phyloP scores from a whole-genome alignment of 192 early-diverging fungal genomes.

The Backusella mclennaniae region DNA sequence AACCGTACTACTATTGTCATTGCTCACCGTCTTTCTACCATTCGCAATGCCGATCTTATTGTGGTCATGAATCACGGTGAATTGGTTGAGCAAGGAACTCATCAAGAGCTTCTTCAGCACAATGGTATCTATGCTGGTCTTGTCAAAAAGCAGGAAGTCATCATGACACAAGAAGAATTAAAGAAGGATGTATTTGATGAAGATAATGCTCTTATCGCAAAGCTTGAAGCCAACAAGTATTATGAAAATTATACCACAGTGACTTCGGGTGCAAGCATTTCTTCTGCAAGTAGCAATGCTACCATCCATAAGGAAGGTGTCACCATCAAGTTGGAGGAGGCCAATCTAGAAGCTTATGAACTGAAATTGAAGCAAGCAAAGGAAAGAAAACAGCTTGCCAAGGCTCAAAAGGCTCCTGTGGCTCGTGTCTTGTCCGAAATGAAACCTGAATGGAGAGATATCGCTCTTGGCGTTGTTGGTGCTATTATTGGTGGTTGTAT shows the following conservation, averaged over 20 bases:
- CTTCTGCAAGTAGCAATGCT: background rate
- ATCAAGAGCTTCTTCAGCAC: conserved; percentile 65
- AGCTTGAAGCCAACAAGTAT: background rate
- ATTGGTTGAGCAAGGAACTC: conserved; percentile 75
- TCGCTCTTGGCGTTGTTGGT: conserved; percentile 58
- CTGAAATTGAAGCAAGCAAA: conserved; percentile 17
- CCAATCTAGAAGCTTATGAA: conserved; percentile 19
- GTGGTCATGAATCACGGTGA: conserved; percentile 72
- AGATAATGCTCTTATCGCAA: background rate
- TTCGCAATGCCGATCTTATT: conserved; percentile 80
- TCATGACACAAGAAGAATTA: conserved; percentile 19
- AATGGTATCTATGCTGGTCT: conserved; percentile 60
- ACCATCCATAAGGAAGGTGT: background rate
- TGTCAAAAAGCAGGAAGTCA: conserved; percentile 64
- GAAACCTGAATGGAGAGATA: conserved; percentile 45
- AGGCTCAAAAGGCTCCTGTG: conserved; percentile 52
- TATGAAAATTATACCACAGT: background rate
- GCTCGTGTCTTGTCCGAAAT: conserved; percentile 44
- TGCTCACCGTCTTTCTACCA: conserved; percentile 92
- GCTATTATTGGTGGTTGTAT: conserved; percentile 65
- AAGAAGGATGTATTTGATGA: background rate
- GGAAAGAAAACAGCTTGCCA: conserved; percentile 36
- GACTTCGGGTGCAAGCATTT: background rate
- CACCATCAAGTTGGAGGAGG: background rate
- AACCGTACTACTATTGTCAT: conserved; percentile 87